Percentiles rank a stretch among this genome's conserved stretches.
These are phyloP conservation scores for Yamadazyma sp. DNA, from an alignment of 1,139 yeast genomes.

Conservation along the genomic window DNA sequence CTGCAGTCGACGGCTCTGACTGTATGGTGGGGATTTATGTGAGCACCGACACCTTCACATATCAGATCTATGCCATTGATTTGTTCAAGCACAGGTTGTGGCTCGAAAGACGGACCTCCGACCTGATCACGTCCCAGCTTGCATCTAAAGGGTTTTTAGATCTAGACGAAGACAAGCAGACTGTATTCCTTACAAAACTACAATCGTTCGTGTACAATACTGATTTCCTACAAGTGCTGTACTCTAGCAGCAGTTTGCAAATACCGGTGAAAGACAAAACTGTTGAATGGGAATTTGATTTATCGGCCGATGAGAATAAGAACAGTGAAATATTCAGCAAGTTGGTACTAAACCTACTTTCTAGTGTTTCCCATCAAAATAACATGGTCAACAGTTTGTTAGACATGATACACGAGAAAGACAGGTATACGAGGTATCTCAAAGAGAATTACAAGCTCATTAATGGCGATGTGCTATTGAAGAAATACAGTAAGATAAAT, in stretches of 20 bases:
- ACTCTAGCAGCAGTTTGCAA: background rate
- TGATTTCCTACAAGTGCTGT: background rate
- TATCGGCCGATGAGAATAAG: constrained; percentile 11
- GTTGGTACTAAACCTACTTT: constrained; percentile 10
- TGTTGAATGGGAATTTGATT: constrained; percentile 24
- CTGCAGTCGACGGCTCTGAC: background rate
- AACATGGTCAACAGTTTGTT: constrained; percentile 24
- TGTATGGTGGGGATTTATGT: constrained; percentile 7
- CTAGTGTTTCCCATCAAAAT: constrained; percentile 19
- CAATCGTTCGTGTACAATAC: background rate
- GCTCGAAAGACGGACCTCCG: constrained; percentile 17
- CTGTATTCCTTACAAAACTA: constrained; percentile 10
- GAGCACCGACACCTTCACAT: background rate
- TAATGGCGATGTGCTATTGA: constrained; percentile 36
- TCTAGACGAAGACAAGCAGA: constrained; percentile 15
- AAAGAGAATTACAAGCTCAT: constrained; percentile 37
- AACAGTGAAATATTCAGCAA: constrained; percentile 5
- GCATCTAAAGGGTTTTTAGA: constrained; percentile 25
- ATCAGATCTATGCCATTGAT: constrained; percentile 8
- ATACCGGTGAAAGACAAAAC: background rate
- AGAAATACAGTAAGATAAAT: constrained; percentile 25
- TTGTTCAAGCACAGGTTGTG: constrained; percentile 5
- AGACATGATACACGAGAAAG: constrained; percentile 27
- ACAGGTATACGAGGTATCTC: constrained; percentile 34
- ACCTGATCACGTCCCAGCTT: constrained; percentile 19